These are phyloP conservation scores for Kockovaella imperatae DNA, from an alignment of 768 basidiomycete genomes.

Conservation along the genomic window DNA sequence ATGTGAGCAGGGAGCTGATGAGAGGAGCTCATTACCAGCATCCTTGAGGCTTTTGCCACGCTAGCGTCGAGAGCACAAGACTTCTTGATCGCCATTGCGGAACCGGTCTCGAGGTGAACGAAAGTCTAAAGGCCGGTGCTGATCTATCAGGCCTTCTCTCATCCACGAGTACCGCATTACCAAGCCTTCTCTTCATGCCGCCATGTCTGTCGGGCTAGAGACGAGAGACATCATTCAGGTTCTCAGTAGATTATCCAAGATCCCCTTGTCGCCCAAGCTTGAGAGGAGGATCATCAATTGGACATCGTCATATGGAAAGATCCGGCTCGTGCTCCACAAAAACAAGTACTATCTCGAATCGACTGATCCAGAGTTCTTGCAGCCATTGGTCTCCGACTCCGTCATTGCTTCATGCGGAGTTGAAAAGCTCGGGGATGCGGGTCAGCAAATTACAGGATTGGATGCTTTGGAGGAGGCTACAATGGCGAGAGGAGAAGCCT, in stretches of 20 bases:
- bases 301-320: slow-evolving; percentile 94
- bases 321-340: slow-evolving; percentile 94
- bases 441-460: slow-evolving; percentile 54
- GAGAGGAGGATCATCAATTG: slow-evolving; percentile 81
- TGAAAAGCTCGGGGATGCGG: slow-evolving; percentile 46
- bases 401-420: slow-evolving; percentile 49
- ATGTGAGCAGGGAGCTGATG: slow-evolving; percentile 41
- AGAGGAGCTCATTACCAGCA: slow-evolving; percentile 64
- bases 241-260: slow-evolving; percentile 53
- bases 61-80: slow-evolving; percentile 98
- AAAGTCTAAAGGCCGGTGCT: not conserved
- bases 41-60: slow-evolving; percentile 93
- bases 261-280: slow-evolving; percentile 84
- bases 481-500: slow-evolving; percentile 47
- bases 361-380: slow-evolving; percentile 84
- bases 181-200: slow-evolving; percentile 94
- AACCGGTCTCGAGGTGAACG: slow-evolving; percentile 93
- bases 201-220: slow-evolving; percentile 94
- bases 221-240: slow-evolving; percentile 99
- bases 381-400: slow-evolving; percentile 75
- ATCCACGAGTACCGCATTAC: slow-evolving; percentile 99
- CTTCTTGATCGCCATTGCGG: slow-evolving; percentile 93
- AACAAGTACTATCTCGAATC: slow-evolving; percentile 98
- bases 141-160: slow-evolving; percentile 68
- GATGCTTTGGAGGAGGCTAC: slow-evolving; percentile 77